Base-by-base conservation (phyloP, 495 filamentous ascomycete species). In the Trichoderma parareesei region DNA sequence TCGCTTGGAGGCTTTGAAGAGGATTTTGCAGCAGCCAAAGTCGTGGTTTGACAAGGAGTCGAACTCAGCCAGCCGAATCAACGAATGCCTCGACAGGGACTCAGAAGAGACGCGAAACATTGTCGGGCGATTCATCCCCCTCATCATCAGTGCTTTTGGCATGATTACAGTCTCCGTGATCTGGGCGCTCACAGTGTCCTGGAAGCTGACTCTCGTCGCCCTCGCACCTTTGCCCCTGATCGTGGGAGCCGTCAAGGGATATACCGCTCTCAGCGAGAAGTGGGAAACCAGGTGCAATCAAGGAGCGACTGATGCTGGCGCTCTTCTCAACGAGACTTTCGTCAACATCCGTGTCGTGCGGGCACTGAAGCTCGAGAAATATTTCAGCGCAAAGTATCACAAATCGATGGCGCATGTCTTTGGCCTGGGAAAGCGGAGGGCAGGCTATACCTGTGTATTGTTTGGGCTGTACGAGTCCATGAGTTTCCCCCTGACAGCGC, bases 21-120 rank as follows among this genome's bases (percentile, higher is more conserved):
- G 85, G 3, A 82, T 97, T 16, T 77, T 98, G 9, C 80, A 83
- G 44, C 94, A 98, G 72, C 91, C 92, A 13, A 85, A 82, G 67
- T 72, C 81, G n/a, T 98, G 91, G 89, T 97, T 97, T 69, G 90
- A 92, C 66, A 77, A 83, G 35, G 79, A 88, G 3, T 78, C 77
- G 46, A 90, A 97, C 74, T 82, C 78, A 0, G 75, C 89, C 2
- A 74, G 78, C 6, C 76, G 80, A 40, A 80, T 98, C 16, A 83
- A 78, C 0, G 84, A 89, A 63, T 89, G 84, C 61, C 82, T 97
- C 4, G 90, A 94, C 69, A 82, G 90, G 60, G 88, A 93, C 69
- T 90, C 87, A 2, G 94, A 98, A 73, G 90, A 96, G 69, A 93
- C 93, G 83, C 82, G 88, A 4, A 90, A 91, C 65, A 72, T 98